phyloP scores from a whole-genome alignment of 805 yeast species.

The Candida methanosorbosa region DNA sequence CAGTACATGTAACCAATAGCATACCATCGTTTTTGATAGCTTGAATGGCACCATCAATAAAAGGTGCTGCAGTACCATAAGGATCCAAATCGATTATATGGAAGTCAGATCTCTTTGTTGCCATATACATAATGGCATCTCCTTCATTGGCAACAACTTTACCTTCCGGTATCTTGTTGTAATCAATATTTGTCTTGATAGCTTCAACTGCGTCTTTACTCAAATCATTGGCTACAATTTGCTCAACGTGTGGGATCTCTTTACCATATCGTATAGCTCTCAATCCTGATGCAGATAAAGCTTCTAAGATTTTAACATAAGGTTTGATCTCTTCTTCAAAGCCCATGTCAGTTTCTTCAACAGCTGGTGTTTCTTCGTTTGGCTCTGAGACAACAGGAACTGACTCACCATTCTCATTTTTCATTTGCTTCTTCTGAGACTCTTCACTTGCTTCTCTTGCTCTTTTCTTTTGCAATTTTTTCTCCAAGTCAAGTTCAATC shows the following conservation, averaged over 20 bases:
- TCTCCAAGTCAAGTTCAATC: constrained; percentile 50
- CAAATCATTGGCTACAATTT: constrained; percentile 84
- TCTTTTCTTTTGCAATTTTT: constrained; percentile 18
- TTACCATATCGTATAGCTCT: constrained; percentile 90
- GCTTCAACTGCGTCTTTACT: constrained; percentile 78
- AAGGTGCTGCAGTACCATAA: constrained; percentile 95
- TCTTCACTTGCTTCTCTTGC: too few relatives aligned
- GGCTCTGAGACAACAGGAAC: constrained; percentile 1
- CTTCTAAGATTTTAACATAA: constrained; percentile 71
- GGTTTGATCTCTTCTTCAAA: constrained; percentile 20
- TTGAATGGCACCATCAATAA: constrained; percentile 86
- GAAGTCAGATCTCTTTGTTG: constrained; percentile 41
- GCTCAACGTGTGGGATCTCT: constrained; percentile 71
- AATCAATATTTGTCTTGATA: constrained; percentile 61
- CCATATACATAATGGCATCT: constrained; percentile 87
- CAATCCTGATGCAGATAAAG: constrained; percentile 89
- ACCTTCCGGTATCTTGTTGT: constrained; percentile 44
- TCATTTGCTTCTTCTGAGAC: constrained; percentile 3
- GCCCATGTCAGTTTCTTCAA: constrained; percentile 12
- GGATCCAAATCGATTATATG: constrained; percentile 95
- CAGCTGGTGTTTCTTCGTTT: constrained; percentile 1
- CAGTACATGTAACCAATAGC: constrained; percentile 90
- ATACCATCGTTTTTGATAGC: constrained; percentile 78
- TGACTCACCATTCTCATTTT: neutral
- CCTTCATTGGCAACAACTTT: constrained; percentile 65